These are phyloP conservation scores for Fagopyrum homotropicum DNA, from an alignment of 148 eudicot genomes.

Conservation along the genomic window DNA sequence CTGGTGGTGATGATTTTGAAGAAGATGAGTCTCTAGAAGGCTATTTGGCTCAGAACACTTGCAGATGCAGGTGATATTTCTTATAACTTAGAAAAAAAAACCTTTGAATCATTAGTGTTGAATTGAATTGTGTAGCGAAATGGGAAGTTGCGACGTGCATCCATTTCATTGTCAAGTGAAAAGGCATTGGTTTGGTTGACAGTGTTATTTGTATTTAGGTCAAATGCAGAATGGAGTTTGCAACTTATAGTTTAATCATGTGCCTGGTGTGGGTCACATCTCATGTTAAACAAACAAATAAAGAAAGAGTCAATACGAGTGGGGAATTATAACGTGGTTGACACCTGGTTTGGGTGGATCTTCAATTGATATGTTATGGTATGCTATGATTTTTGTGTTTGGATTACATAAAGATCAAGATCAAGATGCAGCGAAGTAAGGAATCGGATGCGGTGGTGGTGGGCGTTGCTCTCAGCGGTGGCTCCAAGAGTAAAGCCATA, in stretches of 20 bases:
- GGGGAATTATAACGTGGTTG: neutral
- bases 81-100: too few relatives aligned
- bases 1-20: constrained; percentile 76
- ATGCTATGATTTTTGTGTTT: too few relatives aligned
- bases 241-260: neutral
- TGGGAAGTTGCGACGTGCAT: neutral
- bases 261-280: too few relatives aligned
- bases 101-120: too few relatives aligned
- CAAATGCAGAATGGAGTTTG: neutral
- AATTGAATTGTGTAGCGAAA: neutral
- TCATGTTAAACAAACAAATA: too few relatives aligned
- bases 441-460: constrained; percentile 17
- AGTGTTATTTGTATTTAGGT: neutral
- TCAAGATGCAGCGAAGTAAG: constrained; percentile 26
- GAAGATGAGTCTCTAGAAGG: constrained; percentile 50
- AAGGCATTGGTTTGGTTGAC: neutral
- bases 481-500: constrained; percentile 47
- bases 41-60: constrained; percentile 40
- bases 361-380: too few relatives aligned
- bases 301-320: too few relatives aligned
- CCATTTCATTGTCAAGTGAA: neutral
- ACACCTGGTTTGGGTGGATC: neutral
- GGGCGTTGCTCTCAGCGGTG: constrained; percentile 65
- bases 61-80: constrained; percentile 33
- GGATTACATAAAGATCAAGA: too few relatives aligned